phyloP scores from a whole-genome alignment of 331 rosid species.

The Quercus lobata region DNA sequence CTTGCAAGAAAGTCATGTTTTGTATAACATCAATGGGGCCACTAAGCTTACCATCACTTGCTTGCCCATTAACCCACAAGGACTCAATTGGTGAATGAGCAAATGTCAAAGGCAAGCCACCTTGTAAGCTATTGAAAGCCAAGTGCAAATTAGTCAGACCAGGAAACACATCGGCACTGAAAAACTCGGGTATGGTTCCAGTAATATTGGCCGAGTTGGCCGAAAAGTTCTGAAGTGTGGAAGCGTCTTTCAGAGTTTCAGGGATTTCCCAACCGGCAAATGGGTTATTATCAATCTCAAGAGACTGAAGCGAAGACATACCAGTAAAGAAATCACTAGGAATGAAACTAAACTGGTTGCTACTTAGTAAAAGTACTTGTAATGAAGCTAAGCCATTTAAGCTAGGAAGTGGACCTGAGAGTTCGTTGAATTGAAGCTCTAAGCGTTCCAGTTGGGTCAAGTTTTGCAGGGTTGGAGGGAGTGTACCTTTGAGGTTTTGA shows the following conservation, averaged over 20 bases:
- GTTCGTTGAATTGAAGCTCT: conserved; percentile 55
- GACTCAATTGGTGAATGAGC: conserved; percentile 37
- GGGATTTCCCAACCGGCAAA: conserved; percentile 54
- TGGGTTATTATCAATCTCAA: conserved; percentile 52
- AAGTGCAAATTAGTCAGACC: conserved; percentile 44
- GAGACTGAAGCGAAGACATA: conserved; percentile 36
- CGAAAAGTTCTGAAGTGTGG: conserved; percentile 54
- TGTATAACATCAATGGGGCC: conserved; percentile 40
- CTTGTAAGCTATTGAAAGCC: conserved; percentile 46
- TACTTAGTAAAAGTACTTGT: conserved; percentile 34
- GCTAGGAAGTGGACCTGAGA: conserved; percentile 53
- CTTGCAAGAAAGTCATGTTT: conserved; percentile 49
- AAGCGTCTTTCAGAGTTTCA: conserved; percentile 28
- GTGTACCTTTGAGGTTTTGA: conserved; percentile 42
- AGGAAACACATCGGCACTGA: conserved; percentile 29
- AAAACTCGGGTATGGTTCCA: conserved; percentile 47
- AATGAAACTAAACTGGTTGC: conserved; percentile 34
- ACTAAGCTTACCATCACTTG: conserved; percentile 32
- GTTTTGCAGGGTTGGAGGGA: conserved; percentile 28
- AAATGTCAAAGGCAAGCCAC: conserved; percentile 40
- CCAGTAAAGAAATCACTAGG: conserved; percentile 41
- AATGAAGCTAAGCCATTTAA: conserved; percentile 32
- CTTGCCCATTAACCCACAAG: conserved; percentile 63
- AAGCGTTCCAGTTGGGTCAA: conserved; percentile 38
- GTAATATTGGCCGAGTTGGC: conserved; percentile 49